Evolutionary conservation across 1,284 basidiomycete genomes (phyloP).

Genomic region (Peniophora sp.): DNA sequence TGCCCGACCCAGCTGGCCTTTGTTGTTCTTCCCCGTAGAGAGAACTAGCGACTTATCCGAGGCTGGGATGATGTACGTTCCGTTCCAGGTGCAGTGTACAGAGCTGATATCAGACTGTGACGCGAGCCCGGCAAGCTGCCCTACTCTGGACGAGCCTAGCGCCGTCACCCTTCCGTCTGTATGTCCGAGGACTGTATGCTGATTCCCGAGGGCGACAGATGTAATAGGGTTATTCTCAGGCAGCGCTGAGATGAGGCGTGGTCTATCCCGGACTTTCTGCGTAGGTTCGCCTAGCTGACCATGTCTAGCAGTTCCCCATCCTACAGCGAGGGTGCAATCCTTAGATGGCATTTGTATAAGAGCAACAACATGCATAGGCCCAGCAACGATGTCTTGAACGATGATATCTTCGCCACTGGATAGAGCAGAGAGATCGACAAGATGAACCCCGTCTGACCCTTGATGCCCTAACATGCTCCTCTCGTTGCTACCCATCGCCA

Average conservation of each 20-base stretch:
- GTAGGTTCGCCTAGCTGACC: slow-evolving; percentile 57
- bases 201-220: slow-evolving; percentile 51
- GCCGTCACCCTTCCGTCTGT: slow-evolving; percentile 38
- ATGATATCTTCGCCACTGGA: background rate
- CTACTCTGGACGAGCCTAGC: slow-evolving; percentile 65
- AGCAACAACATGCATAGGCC: slow-evolving; percentile 63
- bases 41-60: slow-evolving; percentile 19
- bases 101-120: slow-evolving; percentile 17
- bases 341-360: background rate
- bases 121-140: slow-evolving; percentile 48
- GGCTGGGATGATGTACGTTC: slow-evolving; percentile 51
- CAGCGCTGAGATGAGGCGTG: background rate
- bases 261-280: background rate
- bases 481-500: slow-evolving; percentile 79
- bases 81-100: slow-evolving; percentile 76
- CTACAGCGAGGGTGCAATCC: slow-evolving; percentile 31
- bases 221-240: slow-evolving; percentile 14
- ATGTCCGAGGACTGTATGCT: slow-evolving; percentile 60
- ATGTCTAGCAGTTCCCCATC: slow-evolving; percentile 81
- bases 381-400: slow-evolving; percentile 35
- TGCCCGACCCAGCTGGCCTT: slow-evolving; percentile 62
- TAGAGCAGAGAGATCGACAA: slow-evolving; percentile 29
- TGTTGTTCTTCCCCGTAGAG: slow-evolving; percentile 58
- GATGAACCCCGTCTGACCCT: slow-evolving; percentile 19
- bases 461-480: slow-evolving; percentile 68